A percentile compares a stretch with the other conserved stretches of the same genome.
phyloP scores from a whole-genome alignment of 768 basidiomycete species.

The Udeniomyces megalosporus region DNA sequence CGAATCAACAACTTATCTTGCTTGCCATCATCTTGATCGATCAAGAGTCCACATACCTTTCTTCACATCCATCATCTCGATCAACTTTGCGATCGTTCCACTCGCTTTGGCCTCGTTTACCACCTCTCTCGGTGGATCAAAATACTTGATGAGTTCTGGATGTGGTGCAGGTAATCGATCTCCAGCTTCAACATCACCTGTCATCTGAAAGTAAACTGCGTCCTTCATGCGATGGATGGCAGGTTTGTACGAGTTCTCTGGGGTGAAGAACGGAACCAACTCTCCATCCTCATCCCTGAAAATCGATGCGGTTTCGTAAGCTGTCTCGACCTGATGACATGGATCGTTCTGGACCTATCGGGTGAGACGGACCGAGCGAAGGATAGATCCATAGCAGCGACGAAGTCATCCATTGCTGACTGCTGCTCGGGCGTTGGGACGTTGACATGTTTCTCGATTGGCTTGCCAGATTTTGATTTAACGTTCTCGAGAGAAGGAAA shows the following conservation, averaged over 20 bases:
- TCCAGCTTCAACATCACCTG: conserved; percentile 41
- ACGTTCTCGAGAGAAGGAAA: conserved; percentile 67
- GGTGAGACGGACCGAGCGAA: conserved; percentile 46
- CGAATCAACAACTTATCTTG: not conserved
- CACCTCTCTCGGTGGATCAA: conserved; percentile 56
- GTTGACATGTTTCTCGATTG: conserved; percentile 57
- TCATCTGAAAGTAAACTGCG: conserved; percentile 62
- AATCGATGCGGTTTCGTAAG: too few relatives aligned
- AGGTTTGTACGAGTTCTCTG: conserved; percentile 66
- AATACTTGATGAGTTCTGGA: conserved; percentile 65
- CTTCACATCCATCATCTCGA: conserved; percentile 55
- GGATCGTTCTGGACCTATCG: too few relatives aligned
- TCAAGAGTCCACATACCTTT: conserved; percentile 38
- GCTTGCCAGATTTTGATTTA: conserved; percentile 57
- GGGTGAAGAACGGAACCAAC: conserved; percentile 53
- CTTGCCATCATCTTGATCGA: not conserved
- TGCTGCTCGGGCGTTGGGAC: conserved; percentile 63
- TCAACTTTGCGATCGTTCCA: conserved; percentile 40
- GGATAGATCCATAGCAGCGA: conserved; percentile 78
- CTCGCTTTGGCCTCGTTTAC: conserved; percentile 44
- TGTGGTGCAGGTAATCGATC: conserved; percentile 74
- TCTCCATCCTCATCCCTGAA: conserved; percentile 9
- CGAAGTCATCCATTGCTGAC: conserved; percentile 69
- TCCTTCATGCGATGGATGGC: conserved; percentile 81
- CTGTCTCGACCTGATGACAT: too few relatives aligned